phyloP scores from a whole-genome alignment of 1,284 basidiomycete genomes.

The Ustilago vetiveriae region DNA sequence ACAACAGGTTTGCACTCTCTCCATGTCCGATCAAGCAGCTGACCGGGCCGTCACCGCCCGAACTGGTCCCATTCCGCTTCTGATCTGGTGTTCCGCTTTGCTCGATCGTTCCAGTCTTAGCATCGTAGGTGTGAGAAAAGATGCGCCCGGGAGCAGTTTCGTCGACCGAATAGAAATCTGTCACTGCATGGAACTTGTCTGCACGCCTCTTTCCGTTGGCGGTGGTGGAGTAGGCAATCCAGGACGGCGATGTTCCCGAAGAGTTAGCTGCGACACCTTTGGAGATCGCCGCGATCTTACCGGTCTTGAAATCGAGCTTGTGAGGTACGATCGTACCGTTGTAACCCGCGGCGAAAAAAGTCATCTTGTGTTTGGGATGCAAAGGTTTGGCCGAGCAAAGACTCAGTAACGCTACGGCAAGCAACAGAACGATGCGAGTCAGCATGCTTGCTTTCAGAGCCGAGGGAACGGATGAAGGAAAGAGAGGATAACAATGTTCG shows the following conservation, averaged over 20 bases:
- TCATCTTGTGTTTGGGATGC: slow-evolving; percentile 8
- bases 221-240: slow-evolving; percentile 18
- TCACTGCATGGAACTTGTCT: slow-evolving; percentile 2
- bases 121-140: slow-evolving; percentile 31
- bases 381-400: background rate
- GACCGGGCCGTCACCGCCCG: slow-evolving; percentile 32
- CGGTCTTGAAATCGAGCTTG: slow-evolving; percentile 1
- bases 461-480: too few species aligned
- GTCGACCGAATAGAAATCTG: slow-evolving; percentile 26
- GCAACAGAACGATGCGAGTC: background rate
- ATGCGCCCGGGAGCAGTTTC: slow-evolving; percentile 22
- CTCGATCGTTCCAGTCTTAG: background rate
- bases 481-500: too few species aligned
- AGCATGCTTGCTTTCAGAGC: background rate
- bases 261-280: slow-evolving; percentile 13
- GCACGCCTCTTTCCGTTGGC: background rate
- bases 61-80: slow-evolving; percentile 11
- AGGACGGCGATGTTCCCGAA: slow-evolving; percentile 24
- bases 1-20: slow-evolving; percentile 6
- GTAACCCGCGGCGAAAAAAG: slow-evolving; percentile 33
- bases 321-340: slow-evolving; percentile 36
- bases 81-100: slow-evolving; percentile 9
- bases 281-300: slow-evolving; percentile 4
- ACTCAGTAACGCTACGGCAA: background rate
- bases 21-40: slow-evolving; percentile 34